Evolutionary conservation across 805 yeast genomes (phyloP), one percentile per base, ranked within the genome.

Genomic region (Ogataea ganodermae): DNA sequence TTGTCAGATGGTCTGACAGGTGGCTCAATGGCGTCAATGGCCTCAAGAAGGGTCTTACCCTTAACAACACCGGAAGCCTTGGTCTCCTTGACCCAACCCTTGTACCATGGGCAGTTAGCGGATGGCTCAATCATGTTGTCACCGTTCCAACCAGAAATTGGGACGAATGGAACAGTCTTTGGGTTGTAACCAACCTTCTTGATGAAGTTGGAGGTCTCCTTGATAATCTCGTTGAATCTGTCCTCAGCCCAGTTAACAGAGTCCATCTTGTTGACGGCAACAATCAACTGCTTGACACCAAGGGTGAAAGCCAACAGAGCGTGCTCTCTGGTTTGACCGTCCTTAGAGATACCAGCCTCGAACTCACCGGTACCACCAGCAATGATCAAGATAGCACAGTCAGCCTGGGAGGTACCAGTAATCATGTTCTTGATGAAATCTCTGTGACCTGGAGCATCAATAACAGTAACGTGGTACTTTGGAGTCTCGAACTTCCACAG

Each of bases 351-450:
- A 78, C 95, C 96, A 67, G 95, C 91, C 80, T 87, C 96, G 82
- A 87, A 88, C 75, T 88, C 96, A 86, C 94, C 94, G 69, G 81
- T 81, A 75, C 94, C 92, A 73, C 91, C 88, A 69, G 92, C 95
- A 71, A 88, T 86, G 67, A 89, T 89, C 70, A 88, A 81, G 61
- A 88, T 83, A 67, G 96, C 96, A 73, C 94, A 80, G 75, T 87
- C 96, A 70, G 95, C 94, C 78, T 89, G 95, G 65, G 94, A 83
- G 62, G 94, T 87, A 83, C 96, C 96, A 68, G 95, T 87, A 71
- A 87, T 88, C 95, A 88, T 88, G 80, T 88, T 88, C 84, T 89
- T 88, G 80, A 88, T 88, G 86, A 87, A 88, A 81, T 88, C 96
- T 78, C 92, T 84, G 86, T 88, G 96, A 72, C 96, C 96, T 74